phyloP scores from a whole-genome alignment of 257 asterid species.

The Jacaranda copaia region DNA sequence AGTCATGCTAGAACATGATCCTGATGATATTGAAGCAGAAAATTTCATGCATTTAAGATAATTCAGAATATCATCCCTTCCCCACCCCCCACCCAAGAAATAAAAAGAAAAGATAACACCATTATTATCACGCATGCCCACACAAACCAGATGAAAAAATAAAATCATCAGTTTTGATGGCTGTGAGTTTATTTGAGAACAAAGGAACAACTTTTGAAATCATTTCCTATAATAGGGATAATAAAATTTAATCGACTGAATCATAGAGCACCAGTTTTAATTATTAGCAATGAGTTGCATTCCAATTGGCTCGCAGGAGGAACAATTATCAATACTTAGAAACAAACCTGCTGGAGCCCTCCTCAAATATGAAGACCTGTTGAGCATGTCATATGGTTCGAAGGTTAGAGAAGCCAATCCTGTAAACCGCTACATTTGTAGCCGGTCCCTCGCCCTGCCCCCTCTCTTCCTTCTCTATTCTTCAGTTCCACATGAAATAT shows the following conservation, averaged over 20 bases:
- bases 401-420: conserved; percentile 43
- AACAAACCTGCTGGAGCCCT: conserved; percentile 47
- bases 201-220: neutral
- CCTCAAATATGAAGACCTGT: conserved; percentile 59
- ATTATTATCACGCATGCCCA: too few species aligned
- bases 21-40: too few species aligned
- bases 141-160: too few species aligned
- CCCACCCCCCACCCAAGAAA: too few species aligned
- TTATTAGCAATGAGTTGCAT: neutral
- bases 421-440: neutral
- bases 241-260: neutral
- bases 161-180: too few species aligned
- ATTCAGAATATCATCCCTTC: too few species aligned
- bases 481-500: neutral
- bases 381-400: conserved; percentile 56
- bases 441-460: too few species aligned
- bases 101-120: too few species aligned
- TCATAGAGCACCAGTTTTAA: neutral
- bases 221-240: neutral
- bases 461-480: neutral
- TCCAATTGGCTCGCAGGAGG: conserved; percentile 51
- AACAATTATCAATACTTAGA: conserved; percentile 50
- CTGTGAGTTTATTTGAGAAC: too few species aligned
- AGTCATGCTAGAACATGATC: neutral
- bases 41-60: too few species aligned